Evolutionary conservation across 305 asterid species (phyloP), one percentile per base, ranked within the genome.

Genomic region (Andrographis paniculata): DNA sequence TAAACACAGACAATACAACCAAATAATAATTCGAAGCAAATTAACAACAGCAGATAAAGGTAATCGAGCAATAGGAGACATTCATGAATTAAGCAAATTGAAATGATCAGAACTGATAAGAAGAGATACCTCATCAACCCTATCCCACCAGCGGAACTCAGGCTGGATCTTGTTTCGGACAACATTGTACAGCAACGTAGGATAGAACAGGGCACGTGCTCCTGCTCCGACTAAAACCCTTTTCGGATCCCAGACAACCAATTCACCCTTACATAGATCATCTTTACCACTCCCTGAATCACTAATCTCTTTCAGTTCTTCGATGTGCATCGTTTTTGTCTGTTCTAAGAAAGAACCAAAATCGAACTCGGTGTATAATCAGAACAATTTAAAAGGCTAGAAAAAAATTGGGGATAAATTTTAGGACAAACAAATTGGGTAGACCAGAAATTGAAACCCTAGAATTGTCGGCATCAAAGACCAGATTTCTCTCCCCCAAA

Each of bases 121-220:
- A 24, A 24, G 8, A 41, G 6, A 52, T 84, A 85, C 95, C 97
- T 88, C 80, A 46, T 88, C 91, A 58, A 88, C 89, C 62, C 77
- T 67, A 70, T 88, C 97, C 97, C 95, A 88, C 97, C 97, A 88
- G 12, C 75, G 93, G 62, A 88, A 88, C 76, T 82, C 95, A 1
- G 94, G 13, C 60, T 88, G 84, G 52, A 88, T 65, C 82, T 77
- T 85, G 59, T 88, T 85, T 48, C 97, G 65, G 31, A 88, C 69
- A 72, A 88, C 94, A 59, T 88, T 88, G 54, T 88, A 88, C 58
- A 88, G 45, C 77, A 88, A 73, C 23, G 97, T 88, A 3, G 97
- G 97, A 63, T 88, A 88, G 74, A 89, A 89, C 41, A 89, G 94
- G 45, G 86, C 89, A 17, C 97, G 94, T 38, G 94, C 94, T 38